Percentiles rank a stretch among this genome's conserved stretches.
Conservation (phyloP, 441 rosid species). For the Euphorbia celastroides region DNA sequence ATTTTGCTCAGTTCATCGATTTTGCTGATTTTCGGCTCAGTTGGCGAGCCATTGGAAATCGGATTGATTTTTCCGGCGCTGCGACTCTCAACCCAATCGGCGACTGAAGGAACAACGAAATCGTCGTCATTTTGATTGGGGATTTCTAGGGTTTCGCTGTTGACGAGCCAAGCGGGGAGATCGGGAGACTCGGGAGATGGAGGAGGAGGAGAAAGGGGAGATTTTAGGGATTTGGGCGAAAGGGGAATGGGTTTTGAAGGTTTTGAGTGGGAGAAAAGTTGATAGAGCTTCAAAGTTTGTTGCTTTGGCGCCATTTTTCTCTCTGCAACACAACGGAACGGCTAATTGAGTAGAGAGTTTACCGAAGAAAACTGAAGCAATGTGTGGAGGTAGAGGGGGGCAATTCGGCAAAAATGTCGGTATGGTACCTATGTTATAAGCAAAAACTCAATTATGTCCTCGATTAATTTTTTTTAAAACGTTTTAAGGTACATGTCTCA, state of each 20-base stretch:
- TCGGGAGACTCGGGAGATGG: constrained; percentile 43
- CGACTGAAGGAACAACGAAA: constrained; percentile 66
- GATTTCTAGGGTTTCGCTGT: constrained; percentile 23
- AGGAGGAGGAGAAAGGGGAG: constrained; percentile 10
- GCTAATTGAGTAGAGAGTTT: neutral
- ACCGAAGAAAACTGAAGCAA: no score
- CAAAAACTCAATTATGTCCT: no score
- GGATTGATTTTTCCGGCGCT: constrained; percentile 15
- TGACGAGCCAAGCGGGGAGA: constrained; percentile 57
- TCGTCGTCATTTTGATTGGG: constrained; percentile 37
- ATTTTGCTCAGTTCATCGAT: constrained; percentile 42
- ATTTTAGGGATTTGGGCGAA: constrained; percentile 17
- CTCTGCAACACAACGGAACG: neutral
- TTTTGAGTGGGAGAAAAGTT: neutral
- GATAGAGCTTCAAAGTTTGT: constrained; percentile 27
- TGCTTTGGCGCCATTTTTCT: constrained; percentile 38
- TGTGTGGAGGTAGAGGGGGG: no score
- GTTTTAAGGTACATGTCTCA: no score
- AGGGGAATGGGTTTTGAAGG: neutral
- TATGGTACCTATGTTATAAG: no score
- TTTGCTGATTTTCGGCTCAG: constrained; percentile 28
- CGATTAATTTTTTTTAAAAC: no score
- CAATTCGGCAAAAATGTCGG: no score
- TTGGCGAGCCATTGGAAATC: constrained; percentile 3
- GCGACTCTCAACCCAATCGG: constrained; percentile 46